Evolutionary conservation across 2,329 filamentous ascomycete species (phyloP), one percentile per base, ranked within the genome.

Genomic region (Periconia sp.): DNA sequence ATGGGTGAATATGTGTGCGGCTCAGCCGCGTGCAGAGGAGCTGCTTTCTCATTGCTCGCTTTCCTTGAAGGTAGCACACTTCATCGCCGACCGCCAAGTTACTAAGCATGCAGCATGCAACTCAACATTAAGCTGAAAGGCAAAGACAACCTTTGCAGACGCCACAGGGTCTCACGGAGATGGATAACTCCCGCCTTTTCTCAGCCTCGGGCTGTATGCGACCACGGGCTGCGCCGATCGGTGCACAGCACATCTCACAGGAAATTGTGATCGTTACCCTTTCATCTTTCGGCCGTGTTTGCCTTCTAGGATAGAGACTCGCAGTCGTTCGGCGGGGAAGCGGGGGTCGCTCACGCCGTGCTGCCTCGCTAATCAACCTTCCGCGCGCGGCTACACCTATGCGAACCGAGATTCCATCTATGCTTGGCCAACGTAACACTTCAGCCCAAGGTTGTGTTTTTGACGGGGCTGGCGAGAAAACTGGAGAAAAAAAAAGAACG

Each of bases 211-310:
- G 23, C 23, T 27, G 23, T 27, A 27, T 27, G 23, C 5, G 23
- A 8, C 23, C 3, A 27, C 23, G 3, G 23, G 5, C 3, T 53
- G 30, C 50, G 60, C 45, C 56, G 59, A 61, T 61, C 60, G 47
- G 50, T 61, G 52, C 58, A 55, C 51, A 41, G 9, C 40, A 41
- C 35, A 37, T 37, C 33, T 11, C 23, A 3, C 23, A 27, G 8
- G 23, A 27, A 27, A 27, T 27, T 27, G 23, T 27, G 23, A 5
- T 27, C 8, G 5, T 27, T 27, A 8, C 8, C 23, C 23, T 8
- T 27, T 27, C 8, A 8, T 27, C 23, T 27, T 37, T 37, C 13
- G 6, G 33, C 13, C 6, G 6, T 17, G 3, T 33, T 17, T 13
- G 7, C 15, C 23, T 37, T 9, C 23, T 47, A 40, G 45, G 45